A percentile compares a stretch with the other conserved stretches of the same genome.
Conservation (phyloP, 345 rosid genomes). For the Eucalyptus viminalis region DNA sequence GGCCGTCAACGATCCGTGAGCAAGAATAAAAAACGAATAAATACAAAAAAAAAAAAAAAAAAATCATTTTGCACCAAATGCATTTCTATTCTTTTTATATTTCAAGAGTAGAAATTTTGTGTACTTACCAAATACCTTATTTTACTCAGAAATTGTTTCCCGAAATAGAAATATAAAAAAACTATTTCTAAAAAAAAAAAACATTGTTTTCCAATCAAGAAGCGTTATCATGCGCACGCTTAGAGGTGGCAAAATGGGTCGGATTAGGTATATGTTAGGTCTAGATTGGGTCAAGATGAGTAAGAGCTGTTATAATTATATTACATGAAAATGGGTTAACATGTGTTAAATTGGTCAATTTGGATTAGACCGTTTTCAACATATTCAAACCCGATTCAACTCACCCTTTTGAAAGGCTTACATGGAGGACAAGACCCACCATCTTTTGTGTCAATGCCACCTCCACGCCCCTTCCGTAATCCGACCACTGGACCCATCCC, state of each 20-base stretch:
- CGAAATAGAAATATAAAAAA: too few relatives aligned
- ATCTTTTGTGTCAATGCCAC: neutral
- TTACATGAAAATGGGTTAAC: neutral
- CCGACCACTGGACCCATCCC: neutral
- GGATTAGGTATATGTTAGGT: neutral
- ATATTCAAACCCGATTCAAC: neutral
- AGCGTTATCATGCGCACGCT: too few relatives aligned
- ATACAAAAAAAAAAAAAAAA: too few relatives aligned
- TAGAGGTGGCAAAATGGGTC: neutral
- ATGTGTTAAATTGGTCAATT: neutral
- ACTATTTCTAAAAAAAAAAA: too few relatives aligned
- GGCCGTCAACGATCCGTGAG: too few relatives aligned
- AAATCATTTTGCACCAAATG: too few relatives aligned
- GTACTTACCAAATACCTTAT: too few relatives aligned
- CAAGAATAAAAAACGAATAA: too few relatives aligned
- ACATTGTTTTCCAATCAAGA: too few relatives aligned
- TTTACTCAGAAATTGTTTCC: too few relatives aligned
- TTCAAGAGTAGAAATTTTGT: too few relatives aligned
- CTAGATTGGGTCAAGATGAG: accelerated
- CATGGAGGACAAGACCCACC: neutral
- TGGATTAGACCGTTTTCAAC: neutral
- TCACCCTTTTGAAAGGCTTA: neutral
- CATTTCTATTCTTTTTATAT: too few relatives aligned
- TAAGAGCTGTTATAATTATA: neutral
- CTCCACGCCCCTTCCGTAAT: neutral